Base-by-base conservation (phyloP, 805 yeast species). In the Lipomyces yamadae region DNA sequence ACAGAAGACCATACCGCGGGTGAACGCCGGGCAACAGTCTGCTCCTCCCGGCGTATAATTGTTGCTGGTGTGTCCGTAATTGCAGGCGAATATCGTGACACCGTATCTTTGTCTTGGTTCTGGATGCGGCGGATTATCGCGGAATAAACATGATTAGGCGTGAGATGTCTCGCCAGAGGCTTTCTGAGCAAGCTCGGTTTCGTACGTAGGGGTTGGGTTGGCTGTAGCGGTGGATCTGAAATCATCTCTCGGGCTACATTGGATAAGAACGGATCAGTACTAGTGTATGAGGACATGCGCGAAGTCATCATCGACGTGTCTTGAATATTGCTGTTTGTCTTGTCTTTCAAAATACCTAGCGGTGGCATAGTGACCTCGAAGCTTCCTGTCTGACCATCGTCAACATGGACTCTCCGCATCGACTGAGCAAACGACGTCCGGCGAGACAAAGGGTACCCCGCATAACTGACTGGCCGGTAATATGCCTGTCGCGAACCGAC, bases 221-320 rank as follows among this genome's bases (percentile, higher is more conserved):
- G 7, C 48, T 18, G 24, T 42, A 32, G 7, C 33, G 37, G 56
- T 15, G 35, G 56, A 7, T 37, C 42, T n/a, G 37, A 32, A 4
- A 8, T n/a, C 15, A n/a, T 34, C 59, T 34, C 37, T 13, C 34
- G 59, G 0, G 15, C 30, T 56, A 48, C 59, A 32, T 55, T 13
- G 13, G 59, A 18, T 39, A 56, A 35, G 59, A 35, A 56, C 18
- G 48, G 42, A 13, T 56, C 59, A 10, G 59, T 32, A 33, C 59
- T 56, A 56, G 59, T 18, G 59, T 56, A 56, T 30, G 59, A 56
- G 7, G 59, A 56, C 42, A 39, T 32, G 15, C 59, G 42, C 24
- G 59, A 56, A 5, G 24, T 11, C 18, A 39, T 11, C 18, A 39
- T 35, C 59, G 56, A 56, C 56, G 48, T 18, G 18, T 18, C 48